Evolutionary conservation across 1,284 basidiomycete genomes (phyloP).

Genomic region (Mrakiaceae sp.): DNA sequence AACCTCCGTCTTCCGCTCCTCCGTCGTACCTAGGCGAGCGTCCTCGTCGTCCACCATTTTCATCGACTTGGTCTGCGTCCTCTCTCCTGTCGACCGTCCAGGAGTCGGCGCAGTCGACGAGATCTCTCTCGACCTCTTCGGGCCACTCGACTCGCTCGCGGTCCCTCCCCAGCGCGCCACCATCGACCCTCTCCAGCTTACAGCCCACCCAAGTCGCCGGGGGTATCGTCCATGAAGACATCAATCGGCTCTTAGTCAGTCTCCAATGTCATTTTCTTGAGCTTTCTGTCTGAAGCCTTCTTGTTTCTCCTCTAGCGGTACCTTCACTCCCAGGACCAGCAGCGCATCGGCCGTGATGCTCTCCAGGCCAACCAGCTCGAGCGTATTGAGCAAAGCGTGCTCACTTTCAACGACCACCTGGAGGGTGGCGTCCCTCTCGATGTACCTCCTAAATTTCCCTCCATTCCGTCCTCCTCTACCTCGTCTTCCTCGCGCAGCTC

Average conservation of each 20-base stretch:
- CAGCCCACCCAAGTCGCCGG: neutral
- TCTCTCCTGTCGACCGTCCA: neutral
- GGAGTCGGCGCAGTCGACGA: neutral
- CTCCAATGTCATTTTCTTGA: neutral
- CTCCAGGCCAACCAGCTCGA: constrained; percentile 5
- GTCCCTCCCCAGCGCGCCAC: no score
- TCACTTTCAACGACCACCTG: neutral
- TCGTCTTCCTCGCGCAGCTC: neutral
- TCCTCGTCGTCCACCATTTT: neutral
- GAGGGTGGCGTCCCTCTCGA: neutral
- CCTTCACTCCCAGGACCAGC: constrained; percentile 10
- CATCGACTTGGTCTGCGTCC: no score
- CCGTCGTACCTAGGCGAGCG: neutral
- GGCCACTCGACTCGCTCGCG: neutral
- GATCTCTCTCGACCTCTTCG: neutral
- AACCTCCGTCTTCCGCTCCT: neutral
- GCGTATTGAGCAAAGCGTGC: constrained; percentile 7
- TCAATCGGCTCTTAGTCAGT: neutral
- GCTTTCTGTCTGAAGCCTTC: neutral
- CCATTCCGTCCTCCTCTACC: neutral
- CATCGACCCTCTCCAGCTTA: no score
- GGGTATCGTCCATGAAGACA: neutral
- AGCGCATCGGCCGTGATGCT: constrained; percentile 5
- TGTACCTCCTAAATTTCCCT: neutral
- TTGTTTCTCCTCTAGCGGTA: neutral